phyloP scores from a whole-genome alignment of 2,329 filamentous ascomycete genomes.

The Hymenoscyphus fraxineus region DNA sequence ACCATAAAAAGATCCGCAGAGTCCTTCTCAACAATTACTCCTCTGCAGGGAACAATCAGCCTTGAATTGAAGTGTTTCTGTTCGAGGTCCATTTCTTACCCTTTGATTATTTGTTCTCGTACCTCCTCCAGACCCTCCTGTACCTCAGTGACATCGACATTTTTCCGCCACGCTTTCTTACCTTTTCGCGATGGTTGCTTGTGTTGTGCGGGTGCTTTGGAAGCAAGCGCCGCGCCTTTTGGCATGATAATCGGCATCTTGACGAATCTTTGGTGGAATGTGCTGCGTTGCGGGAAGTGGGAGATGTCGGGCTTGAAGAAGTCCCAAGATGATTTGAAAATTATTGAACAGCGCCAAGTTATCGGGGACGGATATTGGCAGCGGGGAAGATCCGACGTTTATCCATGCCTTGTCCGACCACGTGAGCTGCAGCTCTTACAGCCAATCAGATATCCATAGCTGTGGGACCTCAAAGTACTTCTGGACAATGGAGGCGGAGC shows the following conservation, averaged over 20 bases:
- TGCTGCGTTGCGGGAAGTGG: background rate
- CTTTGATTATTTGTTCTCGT: conserved; percentile 86
- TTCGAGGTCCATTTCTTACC: conserved; percentile 48
- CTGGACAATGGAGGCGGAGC: background rate
- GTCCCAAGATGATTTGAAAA: conserved; percentile 3
- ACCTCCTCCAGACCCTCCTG: conserved; percentile 77
- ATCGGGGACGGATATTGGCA: background rate
- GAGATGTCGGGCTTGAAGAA: background rate
- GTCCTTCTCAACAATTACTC: conserved; percentile 77
- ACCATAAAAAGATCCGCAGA: conserved; percentile 82
- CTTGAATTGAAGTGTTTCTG: conserved; percentile 4
- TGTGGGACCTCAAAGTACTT: background rate
- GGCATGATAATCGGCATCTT: conserved; percentile 32
- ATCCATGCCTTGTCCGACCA: background rate
- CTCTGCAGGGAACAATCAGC: conserved; percentile 49
- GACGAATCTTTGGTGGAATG: conserved; percentile 1
- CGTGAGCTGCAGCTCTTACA: background rate
- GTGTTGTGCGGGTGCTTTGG: conserved; percentile 69
- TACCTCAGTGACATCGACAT: conserved; percentile 88
- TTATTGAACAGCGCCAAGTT: background rate
- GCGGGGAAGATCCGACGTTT: background rate
- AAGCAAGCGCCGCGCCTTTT: conserved; percentile 40
- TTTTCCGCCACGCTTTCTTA: conserved; percentile 98
- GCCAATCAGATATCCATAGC: background rate
- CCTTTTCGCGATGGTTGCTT: conserved; percentile 92